These are phyloP conservation scores for Microcyclospora tardicrescens DNA, from an alignment of 2,329 filamentous ascomycete genomes.

Conservation along the genomic window DNA sequence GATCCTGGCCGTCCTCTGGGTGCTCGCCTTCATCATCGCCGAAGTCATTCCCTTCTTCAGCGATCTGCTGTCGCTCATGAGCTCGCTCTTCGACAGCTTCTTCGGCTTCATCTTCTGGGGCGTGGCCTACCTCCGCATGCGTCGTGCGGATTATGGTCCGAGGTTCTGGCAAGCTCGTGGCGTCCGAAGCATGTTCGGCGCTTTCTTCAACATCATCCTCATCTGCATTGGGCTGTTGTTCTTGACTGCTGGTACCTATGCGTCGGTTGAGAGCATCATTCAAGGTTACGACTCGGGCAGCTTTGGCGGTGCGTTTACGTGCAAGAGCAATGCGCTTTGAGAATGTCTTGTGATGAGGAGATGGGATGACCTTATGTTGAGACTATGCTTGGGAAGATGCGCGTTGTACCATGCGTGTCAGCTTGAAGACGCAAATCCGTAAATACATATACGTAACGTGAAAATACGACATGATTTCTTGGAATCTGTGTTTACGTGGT, in stretches of 20 bases:
- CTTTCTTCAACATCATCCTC: slow-evolving; percentile 58
- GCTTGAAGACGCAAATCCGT: background rate
- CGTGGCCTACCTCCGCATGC: slow-evolving; percentile 66
- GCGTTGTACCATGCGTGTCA: background rate
- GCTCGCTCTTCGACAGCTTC: slow-evolving; percentile 83
- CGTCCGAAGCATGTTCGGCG: slow-evolving; percentile 39
- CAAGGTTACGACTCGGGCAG: slow-evolving; percentile 52
- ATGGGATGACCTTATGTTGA: background rate
- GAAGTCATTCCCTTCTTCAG: slow-evolving; percentile 91
- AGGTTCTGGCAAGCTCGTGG: slow-evolving; percentile 42
- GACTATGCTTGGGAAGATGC: background rate
- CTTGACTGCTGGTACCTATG: slow-evolving; percentile 70
- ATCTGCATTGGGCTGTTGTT: slow-evolving; percentile 70
- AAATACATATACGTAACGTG: no score
- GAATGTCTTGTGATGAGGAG: background rate
- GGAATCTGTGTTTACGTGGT: no score
- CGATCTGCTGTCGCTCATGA: slow-evolving; percentile 60
- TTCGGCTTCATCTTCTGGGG: slow-evolving; percentile 96
- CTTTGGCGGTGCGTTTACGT: slow-evolving; percentile 64
- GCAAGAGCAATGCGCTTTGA: slow-evolving; percentile 47
- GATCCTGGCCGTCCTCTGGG: slow-evolving; percentile 64
- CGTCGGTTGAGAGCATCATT: slow-evolving; percentile 57
- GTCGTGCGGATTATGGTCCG: slow-evolving; percentile 47
- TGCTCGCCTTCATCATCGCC: slow-evolving; percentile 83
- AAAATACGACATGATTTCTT: no score